These are phyloP conservation scores for Cryptococcus hybrid DNA, from an alignment of 1,284 basidiomycete species.

Conservation along the genomic window DNA sequence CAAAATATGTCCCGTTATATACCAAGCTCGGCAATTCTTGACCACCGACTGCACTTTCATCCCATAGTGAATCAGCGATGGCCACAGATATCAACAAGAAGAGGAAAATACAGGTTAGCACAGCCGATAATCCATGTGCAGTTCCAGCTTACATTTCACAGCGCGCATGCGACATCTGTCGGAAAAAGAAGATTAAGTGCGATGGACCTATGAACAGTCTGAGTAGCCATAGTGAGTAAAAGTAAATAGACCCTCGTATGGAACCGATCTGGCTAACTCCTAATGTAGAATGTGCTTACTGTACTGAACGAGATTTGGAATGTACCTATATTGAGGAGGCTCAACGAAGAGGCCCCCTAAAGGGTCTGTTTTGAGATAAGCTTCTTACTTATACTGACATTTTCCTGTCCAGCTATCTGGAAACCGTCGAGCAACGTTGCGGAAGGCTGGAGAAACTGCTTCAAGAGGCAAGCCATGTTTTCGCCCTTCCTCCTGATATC, in stretches of 20 bases:
- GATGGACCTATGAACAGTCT: constrained; percentile 48
- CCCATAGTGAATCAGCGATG: too few relatives aligned
- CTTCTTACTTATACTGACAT: too few relatives aligned
- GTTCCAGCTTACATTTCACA: constrained; percentile 3
- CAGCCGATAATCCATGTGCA: too few relatives aligned
- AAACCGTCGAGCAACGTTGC: constrained; percentile 67
- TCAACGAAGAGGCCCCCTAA: constrained; percentile 84
- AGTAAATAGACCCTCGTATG: too few relatives aligned
- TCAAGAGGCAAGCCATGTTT: constrained; percentile 51
- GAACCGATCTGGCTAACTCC: too few relatives aligned
- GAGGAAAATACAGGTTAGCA: too few relatives aligned
- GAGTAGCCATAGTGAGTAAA: constrained; percentile 30
- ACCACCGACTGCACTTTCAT: too few relatives aligned
- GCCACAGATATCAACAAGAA: too few relatives aligned
- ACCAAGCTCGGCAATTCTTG: too few relatives aligned
- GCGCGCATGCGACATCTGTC: constrained; percentile 49
- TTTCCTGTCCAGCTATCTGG: constrained; percentile 59
- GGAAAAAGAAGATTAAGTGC: constrained; percentile 50
- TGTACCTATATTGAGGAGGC: constrained; percentile 73
- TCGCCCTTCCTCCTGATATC: constrained; percentile 11
- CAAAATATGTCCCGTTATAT: too few relatives aligned
- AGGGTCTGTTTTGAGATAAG: constrained; percentile 56
- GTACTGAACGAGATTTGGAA: constrained; percentile 65
- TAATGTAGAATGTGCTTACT: constrained; percentile 66
- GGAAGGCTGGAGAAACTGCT: constrained; percentile 69